Conservation (phyloP, 2,329 filamentous ascomycete species). For the Cytospora piceicola region DNA sequence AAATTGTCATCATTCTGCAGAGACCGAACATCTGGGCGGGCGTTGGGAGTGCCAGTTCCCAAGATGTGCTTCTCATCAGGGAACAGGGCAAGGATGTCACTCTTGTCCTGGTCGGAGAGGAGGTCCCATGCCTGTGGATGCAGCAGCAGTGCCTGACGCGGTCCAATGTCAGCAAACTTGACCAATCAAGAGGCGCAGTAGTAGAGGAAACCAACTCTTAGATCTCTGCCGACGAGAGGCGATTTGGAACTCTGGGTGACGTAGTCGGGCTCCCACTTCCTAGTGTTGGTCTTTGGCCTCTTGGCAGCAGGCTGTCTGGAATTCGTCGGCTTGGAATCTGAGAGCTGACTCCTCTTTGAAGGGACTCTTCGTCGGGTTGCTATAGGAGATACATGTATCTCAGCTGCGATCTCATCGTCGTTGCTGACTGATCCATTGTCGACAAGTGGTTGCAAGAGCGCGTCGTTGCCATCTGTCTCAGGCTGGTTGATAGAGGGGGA, state of each 20-base stretch:
- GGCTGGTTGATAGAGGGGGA: neutral
- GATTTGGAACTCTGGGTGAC: slow-evolving; percentile 44
- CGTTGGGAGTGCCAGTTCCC: slow-evolving; percentile 37
- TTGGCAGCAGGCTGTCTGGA: slow-evolving; percentile 31
- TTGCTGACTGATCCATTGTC: neutral
- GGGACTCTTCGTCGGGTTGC: slow-evolving; percentile 13
- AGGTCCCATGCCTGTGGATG: slow-evolving; percentile 44
- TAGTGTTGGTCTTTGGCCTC: slow-evolving; percentile 34
- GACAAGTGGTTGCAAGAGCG: neutral
- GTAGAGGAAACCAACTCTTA: slow-evolving; percentile 39
- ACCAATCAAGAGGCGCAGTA: neutral
- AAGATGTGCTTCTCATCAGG: slow-evolving; percentile 42
- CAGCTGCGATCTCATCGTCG: slow-evolving; percentile 1
- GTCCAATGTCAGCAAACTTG: slow-evolving; percentile 16
- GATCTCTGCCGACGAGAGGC: slow-evolving; percentile 40
- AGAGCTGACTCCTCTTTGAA: slow-evolving; percentile 15
- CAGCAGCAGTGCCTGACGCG: slow-evolving; percentile 42
- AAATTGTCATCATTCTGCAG: slow-evolving; percentile 49
- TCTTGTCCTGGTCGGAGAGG: slow-evolving; percentile 40
- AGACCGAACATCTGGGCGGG: slow-evolving; percentile 42
- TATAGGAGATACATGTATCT: slow-evolving; percentile 3
- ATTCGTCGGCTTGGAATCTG: neutral
- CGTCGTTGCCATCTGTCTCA: neutral
- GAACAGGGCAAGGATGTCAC: slow-evolving; percentile 43
- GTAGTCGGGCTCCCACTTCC: slow-evolving; percentile 37